A percentile compares a stretch with the other conserved stretches of the same genome.
These are phyloP conservation scores for Fusarium neocosmosporiellum DNA, from an alignment of 2,329 filamentous ascomycete species.

Conservation along the genomic window DNA sequence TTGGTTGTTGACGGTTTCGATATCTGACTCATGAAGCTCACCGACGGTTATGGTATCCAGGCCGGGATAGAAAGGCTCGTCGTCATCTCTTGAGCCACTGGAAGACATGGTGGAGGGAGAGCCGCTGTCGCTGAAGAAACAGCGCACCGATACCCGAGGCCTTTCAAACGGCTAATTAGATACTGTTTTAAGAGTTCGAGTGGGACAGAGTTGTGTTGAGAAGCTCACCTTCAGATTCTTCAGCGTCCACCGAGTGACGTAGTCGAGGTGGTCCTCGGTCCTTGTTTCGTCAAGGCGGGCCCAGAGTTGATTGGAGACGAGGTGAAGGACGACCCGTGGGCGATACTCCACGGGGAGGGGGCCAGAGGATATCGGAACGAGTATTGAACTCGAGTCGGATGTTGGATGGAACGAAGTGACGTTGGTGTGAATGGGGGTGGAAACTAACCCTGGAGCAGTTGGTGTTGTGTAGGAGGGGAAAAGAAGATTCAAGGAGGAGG, in stretches of 20 bases:
- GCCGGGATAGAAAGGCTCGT: neutral
- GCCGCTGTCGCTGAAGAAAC: neutral
- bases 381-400: neutral
- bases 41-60: neutral
- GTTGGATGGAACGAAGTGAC: neutral
- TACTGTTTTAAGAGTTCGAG: neutral
- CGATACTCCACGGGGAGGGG: neutral
- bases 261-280: too few species aligned
- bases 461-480: neutral
- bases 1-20: neutral
- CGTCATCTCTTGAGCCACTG: neutral
- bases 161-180: too few species aligned
- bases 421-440: neutral
- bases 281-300: neutral
- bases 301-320: neutral
- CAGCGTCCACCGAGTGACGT: neutral
- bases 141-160: too few species aligned
- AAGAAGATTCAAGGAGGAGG: neutral
- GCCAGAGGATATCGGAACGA: neutral
- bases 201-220: neutral
- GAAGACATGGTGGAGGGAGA: neutral
- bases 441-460: neutral
- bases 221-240: neutral
- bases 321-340: rapidly evolving
- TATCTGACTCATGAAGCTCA: neutral